These are phyloP conservation scores for Rosa rugosa DNA, from an alignment of 306 rosid genomes.

Conservation along the genomic window DNA sequence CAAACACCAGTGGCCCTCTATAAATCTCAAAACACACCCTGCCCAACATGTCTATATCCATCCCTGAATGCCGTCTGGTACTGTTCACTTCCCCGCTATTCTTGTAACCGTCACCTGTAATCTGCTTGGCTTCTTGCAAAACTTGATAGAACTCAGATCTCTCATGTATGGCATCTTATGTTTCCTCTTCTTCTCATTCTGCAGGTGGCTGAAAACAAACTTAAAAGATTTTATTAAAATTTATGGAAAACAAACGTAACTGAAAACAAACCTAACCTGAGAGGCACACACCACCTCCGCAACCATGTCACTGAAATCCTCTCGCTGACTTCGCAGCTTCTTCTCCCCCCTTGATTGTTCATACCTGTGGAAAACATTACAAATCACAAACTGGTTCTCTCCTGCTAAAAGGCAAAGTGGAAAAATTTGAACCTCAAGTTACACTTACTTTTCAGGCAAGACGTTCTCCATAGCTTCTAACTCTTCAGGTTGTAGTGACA, in stretches of 20 bases:
- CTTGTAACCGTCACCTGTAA: too few species aligned
- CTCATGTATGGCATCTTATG: slow-evolving; percentile 53
- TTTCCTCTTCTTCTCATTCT: slow-evolving; percentile 93
- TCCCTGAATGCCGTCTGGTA: too few species aligned
- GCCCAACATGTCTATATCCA: too few species aligned
- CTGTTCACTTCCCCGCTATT: too few species aligned
- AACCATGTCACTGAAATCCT: slow-evolving; percentile 98
- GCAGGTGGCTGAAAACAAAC: slow-evolving; percentile 26
- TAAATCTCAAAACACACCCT: neutral
- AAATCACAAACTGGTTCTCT: neutral
- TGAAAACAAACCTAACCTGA: neutral
- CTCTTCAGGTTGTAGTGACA: slow-evolving; percentile 86
- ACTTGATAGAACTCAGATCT: neutral
- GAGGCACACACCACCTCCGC: slow-evolving; percentile 66
- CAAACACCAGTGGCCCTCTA: neutral
- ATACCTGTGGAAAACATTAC: slow-evolving; percentile 23
- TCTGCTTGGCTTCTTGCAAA: neutral
- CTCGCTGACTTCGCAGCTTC: slow-evolving; percentile 88
- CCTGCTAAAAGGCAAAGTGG: neutral
- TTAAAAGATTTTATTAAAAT: neutral
- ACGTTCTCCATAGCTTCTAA: slow-evolving; percentile 91
- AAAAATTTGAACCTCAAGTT: neutral
- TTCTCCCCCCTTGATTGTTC: slow-evolving; percentile 98
- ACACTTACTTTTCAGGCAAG: slow-evolving; percentile 78
- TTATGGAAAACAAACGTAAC: too few species aligned